Evolutionary conservation across 2,329 filamentous ascomycete genomes (phyloP).

Genomic region (Lasiodiplodia gonubiensis): DNA sequence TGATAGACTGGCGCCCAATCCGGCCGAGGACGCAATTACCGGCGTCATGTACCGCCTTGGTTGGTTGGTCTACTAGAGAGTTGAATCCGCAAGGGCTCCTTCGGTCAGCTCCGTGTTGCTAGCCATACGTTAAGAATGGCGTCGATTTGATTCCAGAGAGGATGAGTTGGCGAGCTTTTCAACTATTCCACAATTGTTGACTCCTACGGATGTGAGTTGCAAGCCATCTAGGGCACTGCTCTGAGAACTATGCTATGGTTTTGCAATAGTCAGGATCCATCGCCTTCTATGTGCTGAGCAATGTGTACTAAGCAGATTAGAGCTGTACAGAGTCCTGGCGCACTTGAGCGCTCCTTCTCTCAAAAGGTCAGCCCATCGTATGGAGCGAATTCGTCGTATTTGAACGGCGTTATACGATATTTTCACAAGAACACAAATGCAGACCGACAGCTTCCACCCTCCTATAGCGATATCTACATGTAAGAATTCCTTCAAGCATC

Average conservation of each 20-base stretch:
- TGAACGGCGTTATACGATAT: not conserved
- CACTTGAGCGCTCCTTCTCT: not conserved
- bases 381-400: not conserved
- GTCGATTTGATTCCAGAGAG: not conserved
- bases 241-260: not conserved
- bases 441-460: not conserved
- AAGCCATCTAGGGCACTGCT: not conserved
- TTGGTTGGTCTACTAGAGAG: not conserved
- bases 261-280: not conserved
- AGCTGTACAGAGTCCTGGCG: not conserved
- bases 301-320: not conserved
- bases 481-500: not conserved
- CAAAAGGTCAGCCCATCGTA: not conserved
- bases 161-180: too few relatives aligned
- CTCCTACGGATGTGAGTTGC: too few relatives aligned
- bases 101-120: not conserved
- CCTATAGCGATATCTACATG: not conserved
- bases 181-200: too few relatives aligned
- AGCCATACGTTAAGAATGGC: not conserved
- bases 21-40: not conserved
- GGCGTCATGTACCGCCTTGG: not conserved
- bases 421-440: not conserved
- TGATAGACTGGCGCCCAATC: not conserved
- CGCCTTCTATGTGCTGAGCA: not conserved
- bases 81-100: not conserved